Conservation (phyloP, 148 eudicot genomes). For the Chenopodium suecicum region DNA sequence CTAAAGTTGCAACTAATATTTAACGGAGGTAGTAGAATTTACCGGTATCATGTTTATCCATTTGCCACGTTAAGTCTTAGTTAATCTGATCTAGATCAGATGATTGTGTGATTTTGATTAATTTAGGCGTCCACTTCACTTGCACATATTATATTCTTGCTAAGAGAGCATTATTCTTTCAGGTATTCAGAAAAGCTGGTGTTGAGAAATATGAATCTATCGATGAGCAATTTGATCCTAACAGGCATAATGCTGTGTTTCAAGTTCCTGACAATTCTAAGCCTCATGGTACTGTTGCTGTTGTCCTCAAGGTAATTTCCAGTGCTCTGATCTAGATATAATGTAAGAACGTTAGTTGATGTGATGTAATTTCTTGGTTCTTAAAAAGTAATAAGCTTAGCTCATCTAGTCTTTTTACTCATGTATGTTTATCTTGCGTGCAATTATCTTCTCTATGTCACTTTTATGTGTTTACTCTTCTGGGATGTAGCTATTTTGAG, state of each 20-base stretch:
- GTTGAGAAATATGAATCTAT: slow-evolving; percentile 79
- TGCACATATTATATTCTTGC: neutral
- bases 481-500: neutral
- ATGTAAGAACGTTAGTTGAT: neutral
- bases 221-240: slow-evolving; percentile 87
- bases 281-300: slow-evolving; percentile 77
- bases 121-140: neutral
- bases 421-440: neutral
- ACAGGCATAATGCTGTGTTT: slow-evolving; percentile 85
- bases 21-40: neutral
- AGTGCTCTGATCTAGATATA: neutral
- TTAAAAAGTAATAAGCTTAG: neutral
- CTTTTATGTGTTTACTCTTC: neutral
- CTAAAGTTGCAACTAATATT: neutral
- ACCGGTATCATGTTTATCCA: neutral
- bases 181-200: slow-evolving; percentile 83
- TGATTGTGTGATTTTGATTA: neutral
- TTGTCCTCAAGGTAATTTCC: slow-evolving; percentile 78
- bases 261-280: slow-evolving; percentile 89
- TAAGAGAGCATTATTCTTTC: slow-evolving; percentile 14
- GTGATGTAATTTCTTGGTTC: neutral
- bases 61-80: slow-evolving; percentile 1
- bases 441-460: neutral
- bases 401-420: neutral
- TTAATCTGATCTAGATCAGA: neutral